Evolutionary conservation across 1,284 basidiomycete species (phyloP).

Genomic region (Cutaneotrichosporon sp.): DNA sequence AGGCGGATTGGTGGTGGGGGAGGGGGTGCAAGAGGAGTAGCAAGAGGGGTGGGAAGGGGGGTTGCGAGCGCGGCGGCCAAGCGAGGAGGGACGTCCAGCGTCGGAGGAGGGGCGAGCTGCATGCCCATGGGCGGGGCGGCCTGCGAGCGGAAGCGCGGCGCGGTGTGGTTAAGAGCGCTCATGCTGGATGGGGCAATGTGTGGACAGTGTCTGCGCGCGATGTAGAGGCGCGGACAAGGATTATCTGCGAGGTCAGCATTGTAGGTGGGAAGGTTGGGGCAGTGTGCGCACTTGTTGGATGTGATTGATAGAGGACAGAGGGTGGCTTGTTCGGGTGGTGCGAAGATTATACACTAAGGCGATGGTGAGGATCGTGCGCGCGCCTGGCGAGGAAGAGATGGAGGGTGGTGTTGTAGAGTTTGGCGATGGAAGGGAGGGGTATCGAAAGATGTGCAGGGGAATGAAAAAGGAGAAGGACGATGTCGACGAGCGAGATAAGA

Average conservation of each 20-base stretch:
- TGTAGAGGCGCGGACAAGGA: background rate
- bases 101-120: conserved; percentile 5
- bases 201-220: background rate
- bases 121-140: conserved; percentile 6
- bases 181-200: conserved; percentile 7
- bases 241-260: background rate
- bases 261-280: background rate
- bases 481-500: background rate
- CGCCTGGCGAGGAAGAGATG: background rate
- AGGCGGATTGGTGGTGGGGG: conserved; percentile 20
- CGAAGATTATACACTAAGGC: background rate
- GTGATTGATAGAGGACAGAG: too few species aligned
- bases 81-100: conserved; percentile 23
- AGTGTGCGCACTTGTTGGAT: background rate
- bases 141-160: conserved; percentile 23
- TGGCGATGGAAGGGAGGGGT: background rate
- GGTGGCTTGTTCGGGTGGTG: background rate
- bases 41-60: conserved; percentile 14
- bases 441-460: background rate
- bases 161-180: conserved; percentile 27
- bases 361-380: background rate
- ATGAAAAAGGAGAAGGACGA: background rate
- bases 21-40: conserved; percentile 20
- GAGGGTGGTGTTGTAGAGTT: background rate
- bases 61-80: conserved; percentile 16